Base-by-base conservation (phyloP, 441 rosid genomes). In the Jatropha multifida region DNA sequence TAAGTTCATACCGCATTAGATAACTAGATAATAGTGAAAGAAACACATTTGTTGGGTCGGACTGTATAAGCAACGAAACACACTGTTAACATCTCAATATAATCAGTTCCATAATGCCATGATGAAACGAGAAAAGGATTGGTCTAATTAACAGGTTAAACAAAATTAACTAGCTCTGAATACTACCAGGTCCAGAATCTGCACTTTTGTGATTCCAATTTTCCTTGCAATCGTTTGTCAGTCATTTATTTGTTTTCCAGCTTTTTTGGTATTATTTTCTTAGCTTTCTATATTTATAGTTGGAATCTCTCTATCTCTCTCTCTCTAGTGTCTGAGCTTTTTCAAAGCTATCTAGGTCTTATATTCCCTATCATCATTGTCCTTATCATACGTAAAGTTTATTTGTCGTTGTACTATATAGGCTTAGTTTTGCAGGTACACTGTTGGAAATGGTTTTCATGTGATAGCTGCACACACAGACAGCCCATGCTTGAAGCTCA, bases 401-500 rank as follows among this genome's bases (percentile, higher is more conserved):
- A 40, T 67, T 58, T n/a, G 63, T 15, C 59, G 15, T 17, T 71
- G 72, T 60, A 63, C 32, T 10, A 75, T 68, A 41, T 40, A 14
- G 74, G 11, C 76, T 71, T 81, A n/a, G 44, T 74, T 72, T 85
- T 89, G 84, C 86, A 91, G 99, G 88, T 94, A 93, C 46, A 81
- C 55, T 76, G 81, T 83, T 72, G 97, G 94, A 68, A 89, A 88
- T 81, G 99, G 99, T 56, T 93, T 94, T 82, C 90, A 94, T 56
- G 89, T 86, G 55, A 88, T 94, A 80, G 98, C 98, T 71, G 98
- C 99, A 38, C 99, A 94, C 81, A 91, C 98, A 0, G 99, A 94
- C 72, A 94, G 99, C 72, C 99, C 99, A 0, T 94, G 99, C 85
- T 90, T 94, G 75, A 93, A 94, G 83, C 84, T 94, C 81, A 94